These are phyloP conservation scores for Aschersonia sp. DNA, from an alignment of 2,329 filamentous ascomycete genomes.

Conservation along the genomic window DNA sequence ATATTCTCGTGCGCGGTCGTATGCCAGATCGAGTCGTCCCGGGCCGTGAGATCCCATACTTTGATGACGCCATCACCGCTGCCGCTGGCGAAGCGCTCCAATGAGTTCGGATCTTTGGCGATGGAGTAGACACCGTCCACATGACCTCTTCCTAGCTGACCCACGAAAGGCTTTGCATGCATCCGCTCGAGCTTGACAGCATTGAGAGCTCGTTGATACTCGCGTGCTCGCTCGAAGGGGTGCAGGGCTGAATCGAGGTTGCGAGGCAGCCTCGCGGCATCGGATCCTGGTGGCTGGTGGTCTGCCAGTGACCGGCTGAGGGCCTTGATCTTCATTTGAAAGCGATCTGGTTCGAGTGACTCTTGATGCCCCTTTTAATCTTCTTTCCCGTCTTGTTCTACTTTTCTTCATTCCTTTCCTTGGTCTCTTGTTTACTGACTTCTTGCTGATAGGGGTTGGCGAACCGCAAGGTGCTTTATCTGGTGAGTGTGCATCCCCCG, in stretches of 20 bases:
- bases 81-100: constrained; percentile 66
- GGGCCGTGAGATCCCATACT: constrained; percentile 66
- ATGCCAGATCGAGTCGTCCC: constrained; percentile 57
- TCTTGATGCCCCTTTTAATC: not conserved
- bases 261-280: constrained; percentile 48
- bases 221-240: constrained; percentile 80
- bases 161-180: constrained; percentile 64
- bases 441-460: no score
- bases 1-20: constrained; percentile 82
- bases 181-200: constrained; percentile 88
- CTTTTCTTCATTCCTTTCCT: no score
- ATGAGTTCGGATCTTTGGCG: constrained; percentile 62
- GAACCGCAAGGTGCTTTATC: no score
- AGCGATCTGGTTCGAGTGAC: no score
- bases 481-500: no score
- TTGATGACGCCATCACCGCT: constrained; percentile 90
- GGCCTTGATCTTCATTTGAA: constrained; percentile 45
- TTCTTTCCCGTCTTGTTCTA: not conserved
- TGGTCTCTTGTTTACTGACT: no score
- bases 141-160: constrained; percentile 77
- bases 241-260: constrained; percentile 76
- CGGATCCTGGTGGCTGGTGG: constrained; percentile 52
- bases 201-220: constrained; percentile 47
- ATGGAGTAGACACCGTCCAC: constrained; percentile 76
- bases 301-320: constrained; percentile 50